phyloP scores from a whole-genome alignment of 306 rosid species.

The Phaseolus lunatus region DNA sequence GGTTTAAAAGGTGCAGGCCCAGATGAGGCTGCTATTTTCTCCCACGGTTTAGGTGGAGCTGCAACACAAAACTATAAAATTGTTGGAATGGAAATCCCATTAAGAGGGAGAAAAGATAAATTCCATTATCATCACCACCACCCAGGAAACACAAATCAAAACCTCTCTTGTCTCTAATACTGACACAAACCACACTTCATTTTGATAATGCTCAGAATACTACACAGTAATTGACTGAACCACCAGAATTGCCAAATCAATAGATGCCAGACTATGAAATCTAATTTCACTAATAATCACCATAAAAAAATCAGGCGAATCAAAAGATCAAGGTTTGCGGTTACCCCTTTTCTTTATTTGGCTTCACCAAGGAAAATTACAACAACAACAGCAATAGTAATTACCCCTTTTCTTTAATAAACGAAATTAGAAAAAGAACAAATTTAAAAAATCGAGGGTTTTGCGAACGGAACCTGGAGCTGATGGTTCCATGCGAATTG shows the following conservation, averaged over 20 bases:
- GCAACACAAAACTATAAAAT: constrained; percentile 41
- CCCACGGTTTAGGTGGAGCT: constrained; percentile 90
- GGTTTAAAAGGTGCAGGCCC: constrained; percentile 79
- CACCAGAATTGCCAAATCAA: not conserved
- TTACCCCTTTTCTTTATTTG: not conserved
- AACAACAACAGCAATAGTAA: not conserved
- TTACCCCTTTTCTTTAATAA: not conserved
- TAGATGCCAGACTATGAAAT: not conserved
- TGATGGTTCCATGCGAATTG: constrained; percentile 43
- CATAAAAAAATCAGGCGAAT: not conserved
- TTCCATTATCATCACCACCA: constrained; percentile 10
- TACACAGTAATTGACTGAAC: not conserved
- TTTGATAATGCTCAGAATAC: not conserved
- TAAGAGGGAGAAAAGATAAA: not conserved
- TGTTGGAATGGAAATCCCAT: not conserved
- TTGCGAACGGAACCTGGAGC: constrained; percentile 34
- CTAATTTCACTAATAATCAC: not conserved
- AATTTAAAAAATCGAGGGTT: not conserved
- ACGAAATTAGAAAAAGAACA: not conserved
- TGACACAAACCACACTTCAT: not conserved
- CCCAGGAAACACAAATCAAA: not conserved
- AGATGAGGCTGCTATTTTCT: constrained; percentile 62
- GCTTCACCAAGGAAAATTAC: not conserved
- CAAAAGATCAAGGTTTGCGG: constrained; percentile 1
- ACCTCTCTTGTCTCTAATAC: not conserved